Base-by-base conservation (phyloP, 345 rosid genomes). In the Angophora floribunda region DNA sequence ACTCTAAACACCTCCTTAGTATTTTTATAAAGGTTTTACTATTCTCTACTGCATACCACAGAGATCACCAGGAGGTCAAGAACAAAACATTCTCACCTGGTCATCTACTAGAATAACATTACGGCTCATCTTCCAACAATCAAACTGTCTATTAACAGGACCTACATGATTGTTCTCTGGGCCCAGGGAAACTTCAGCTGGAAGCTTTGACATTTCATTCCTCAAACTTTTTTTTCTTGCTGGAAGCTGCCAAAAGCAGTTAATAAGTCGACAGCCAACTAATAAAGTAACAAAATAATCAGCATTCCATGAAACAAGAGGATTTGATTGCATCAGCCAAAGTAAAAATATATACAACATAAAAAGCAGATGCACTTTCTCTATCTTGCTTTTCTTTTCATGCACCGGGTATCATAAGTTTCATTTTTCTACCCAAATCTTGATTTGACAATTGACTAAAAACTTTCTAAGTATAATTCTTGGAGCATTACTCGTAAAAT, bases 51-150 rank as follows among this genome's bases (percentile, higher is more conserved):
- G 82, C 82, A 44, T 41, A 75, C 82, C 82, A 41, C 49, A 36
- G 82, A 75, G 82, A 75, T 75, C 26, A 19, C 82, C 82, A 41
- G 49, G 28, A 52, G 47, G 67, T 32, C 65, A 28, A 52, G 49
- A 45, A 47, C 47, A 67, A 44, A 87, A 59, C 41, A 87, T 88
- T 70, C 90, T 84, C 63, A 92, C 96, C 92, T 85, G 91, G 84
- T 93, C 95, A 91, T 94, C 94, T 55, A 89, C 75, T n/a, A 94
- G 86, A 89, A 92, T 82, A 87, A 90, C 91, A 92, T 89, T 93
- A 30, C 88, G 91, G 57, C 89, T 86, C 87, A 79, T 91, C 79
- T 61, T 85, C 92, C 92, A 92, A 67, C 44, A 67, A 15, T 86
- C 91, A 16, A 85, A 89, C 57, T 92, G 92, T 90, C 78, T 89